Conservation (phyloP, 139 green algal species). For the Tetradesmus lagerheimii region DNA sequence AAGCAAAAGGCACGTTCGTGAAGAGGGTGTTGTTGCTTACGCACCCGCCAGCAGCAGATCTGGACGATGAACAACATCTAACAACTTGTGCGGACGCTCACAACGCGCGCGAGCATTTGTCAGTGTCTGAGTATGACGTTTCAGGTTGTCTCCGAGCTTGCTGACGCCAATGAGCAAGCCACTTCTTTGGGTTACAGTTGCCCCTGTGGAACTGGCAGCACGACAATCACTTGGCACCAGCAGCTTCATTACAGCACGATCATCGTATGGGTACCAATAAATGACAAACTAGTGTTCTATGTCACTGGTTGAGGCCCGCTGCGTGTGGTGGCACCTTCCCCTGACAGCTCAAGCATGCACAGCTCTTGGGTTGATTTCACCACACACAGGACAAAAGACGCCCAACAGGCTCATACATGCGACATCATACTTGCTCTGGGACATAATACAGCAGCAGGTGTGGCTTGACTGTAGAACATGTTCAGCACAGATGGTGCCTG, state of each 20-base stretch:
- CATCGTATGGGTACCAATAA: too few relatives aligned
- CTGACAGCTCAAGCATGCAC: too few relatives aligned
- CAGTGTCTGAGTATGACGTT: not conserved
- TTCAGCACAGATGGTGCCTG: too few relatives aligned
- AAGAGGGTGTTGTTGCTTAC: not conserved
- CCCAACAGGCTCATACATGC: too few relatives aligned
- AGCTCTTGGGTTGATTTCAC: too few relatives aligned
- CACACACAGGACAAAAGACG: too few relatives aligned
- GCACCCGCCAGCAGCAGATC: not conserved
- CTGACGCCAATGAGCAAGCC: not conserved
- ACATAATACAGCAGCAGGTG: too few relatives aligned
- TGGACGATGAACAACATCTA: slow-evolving; percentile 8
- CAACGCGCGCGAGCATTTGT: not conserved
- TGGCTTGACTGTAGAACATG: too few relatives aligned
- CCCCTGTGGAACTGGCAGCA: not conserved
- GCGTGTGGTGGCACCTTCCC: not conserved
- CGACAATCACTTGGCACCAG: not conserved
- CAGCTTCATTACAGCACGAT: not conserved
- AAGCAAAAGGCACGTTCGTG: not conserved
- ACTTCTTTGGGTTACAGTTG: not conserved
- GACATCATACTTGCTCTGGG: too few relatives aligned
- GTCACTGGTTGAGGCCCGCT: not conserved
- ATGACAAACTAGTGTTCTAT: not conserved
- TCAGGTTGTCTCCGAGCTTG: not conserved
- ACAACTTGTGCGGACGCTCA: not conserved